phyloP scores from a whole-genome alignment of 2,329 filamentous ascomycete species.

The Emergomyces pasteurianus region DNA sequence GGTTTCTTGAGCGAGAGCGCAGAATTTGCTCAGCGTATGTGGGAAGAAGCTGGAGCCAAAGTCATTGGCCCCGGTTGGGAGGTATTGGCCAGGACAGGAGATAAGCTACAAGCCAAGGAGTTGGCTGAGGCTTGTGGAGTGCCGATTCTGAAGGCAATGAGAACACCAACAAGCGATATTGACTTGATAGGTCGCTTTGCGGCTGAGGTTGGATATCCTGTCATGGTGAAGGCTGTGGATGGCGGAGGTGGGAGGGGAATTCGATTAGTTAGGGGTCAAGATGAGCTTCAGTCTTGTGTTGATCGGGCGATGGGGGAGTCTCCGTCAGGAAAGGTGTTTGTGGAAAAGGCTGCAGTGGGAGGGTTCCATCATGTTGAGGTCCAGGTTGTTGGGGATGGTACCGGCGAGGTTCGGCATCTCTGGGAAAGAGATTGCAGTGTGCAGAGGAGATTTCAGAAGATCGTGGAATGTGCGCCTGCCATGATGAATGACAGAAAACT shows the following conservation, averaged over 20 bases:
- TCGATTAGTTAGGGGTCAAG: constrained; percentile 36
- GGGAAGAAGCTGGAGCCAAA: constrained; percentile 35
- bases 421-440: constrained; percentile 52
- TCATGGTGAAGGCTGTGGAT: constrained; percentile 55
- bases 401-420: constrained; percentile 40
- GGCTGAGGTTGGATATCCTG: constrained; percentile 38
- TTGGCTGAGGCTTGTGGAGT: constrained; percentile 42
- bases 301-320: constrained; percentile 46
- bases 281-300: constrained; percentile 35
- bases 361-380: constrained; percentile 52
- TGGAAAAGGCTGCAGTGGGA: constrained; percentile 50
- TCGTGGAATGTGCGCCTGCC: constrained; percentile 49
- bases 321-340: constrained; percentile 46
- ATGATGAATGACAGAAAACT: constrained; percentile 35
- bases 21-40: constrained; percentile 39
- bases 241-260: constrained; percentile 52
- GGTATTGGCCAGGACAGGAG: constrained; percentile 43
- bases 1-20: constrained; percentile 50
- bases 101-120: constrained; percentile 43
- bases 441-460: constrained; percentile 49
- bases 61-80: constrained; percentile 48
- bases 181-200: constrained; percentile 47
- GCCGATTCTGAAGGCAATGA: constrained; percentile 40
- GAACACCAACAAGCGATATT: constrained; percentile 31
- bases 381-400: constrained; percentile 47